A percentile compares a stretch with the other conserved stretches of the same genome.
Evolutionary conservation across 345 rosid genomes (phyloP).

Genomic region (Syzygium aqueum): DNA sequence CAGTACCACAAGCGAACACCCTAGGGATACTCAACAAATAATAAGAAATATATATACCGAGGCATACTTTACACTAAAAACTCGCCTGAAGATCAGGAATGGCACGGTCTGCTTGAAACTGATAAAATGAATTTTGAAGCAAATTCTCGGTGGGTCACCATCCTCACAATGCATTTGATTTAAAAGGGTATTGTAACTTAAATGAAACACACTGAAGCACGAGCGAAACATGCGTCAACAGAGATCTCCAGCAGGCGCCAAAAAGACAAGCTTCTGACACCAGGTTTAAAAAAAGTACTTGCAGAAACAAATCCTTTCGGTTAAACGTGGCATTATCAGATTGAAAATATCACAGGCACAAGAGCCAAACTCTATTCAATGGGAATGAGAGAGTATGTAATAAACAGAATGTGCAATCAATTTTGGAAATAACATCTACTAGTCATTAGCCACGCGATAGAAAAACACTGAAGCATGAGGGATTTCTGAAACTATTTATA

Average conservation of each 20-base stretch:
- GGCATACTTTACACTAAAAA: too few species aligned
- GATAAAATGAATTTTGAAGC: conserved; percentile 93
- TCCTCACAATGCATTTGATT: conserved; percentile 96
- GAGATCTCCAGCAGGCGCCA: background rate
- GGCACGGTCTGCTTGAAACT: conserved; percentile 93
- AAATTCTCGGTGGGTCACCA: conserved; percentile 85
- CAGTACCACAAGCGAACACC: background rate
- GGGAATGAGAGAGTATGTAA: background rate
- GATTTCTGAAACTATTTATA: background rate
- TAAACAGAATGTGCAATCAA: background rate
- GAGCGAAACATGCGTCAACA: background rate
- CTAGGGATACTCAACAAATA: background rate
- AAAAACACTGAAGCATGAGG: background rate
- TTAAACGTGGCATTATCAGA: background rate
- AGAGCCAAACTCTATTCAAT: background rate
- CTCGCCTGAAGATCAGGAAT: conserved; percentile 90
- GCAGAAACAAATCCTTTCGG: background rate
- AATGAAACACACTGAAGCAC: conserved; percentile 80
- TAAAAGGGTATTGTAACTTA: conserved; percentile 96
- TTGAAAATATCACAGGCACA: background rate
- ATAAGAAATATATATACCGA: too few species aligned
- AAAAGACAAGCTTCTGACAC: background rate
- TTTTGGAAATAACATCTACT: background rate
- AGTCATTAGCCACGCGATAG: background rate
- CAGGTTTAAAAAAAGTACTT: background rate